A percentile compares a stretch with the other conserved stretches of the same genome.
These are phyloP conservation scores for Ganoderma leucocontextum DNA, from an alignment of 1,284 basidiomycete genomes.

Conservation along the genomic window DNA sequence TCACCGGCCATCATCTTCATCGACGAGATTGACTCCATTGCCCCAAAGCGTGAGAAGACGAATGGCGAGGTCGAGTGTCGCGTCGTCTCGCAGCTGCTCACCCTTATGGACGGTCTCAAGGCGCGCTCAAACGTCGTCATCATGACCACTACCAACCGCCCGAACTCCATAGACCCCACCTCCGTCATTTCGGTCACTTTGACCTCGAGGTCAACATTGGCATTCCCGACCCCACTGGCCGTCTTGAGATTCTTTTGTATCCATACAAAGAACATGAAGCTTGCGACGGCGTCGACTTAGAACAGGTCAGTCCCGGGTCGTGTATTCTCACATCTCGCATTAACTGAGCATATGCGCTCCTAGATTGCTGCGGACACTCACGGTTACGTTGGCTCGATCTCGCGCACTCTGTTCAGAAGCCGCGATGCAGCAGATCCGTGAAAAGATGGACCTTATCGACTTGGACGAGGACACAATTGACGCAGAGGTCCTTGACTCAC, in stretches of 20 bases:
- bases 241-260: constrained; percentile 98
- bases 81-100: constrained; percentile 97
- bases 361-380: too few species aligned
- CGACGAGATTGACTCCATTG: constrained; percentile 99
- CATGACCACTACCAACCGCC: constrained; percentile 99
- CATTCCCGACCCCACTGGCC: constrained; percentile 98
- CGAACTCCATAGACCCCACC: constrained; percentile 99
- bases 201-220: constrained; percentile 99
- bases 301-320: constrained; percentile 68
- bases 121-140: constrained; percentile 99
- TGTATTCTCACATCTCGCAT: not conserved
- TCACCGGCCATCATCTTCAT: constrained; percentile 99
- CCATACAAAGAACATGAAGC: constrained; percentile 99
- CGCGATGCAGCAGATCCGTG: too few species aligned
- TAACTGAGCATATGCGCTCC: not conserved
- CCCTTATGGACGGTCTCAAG: constrained; percentile 99
- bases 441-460: too few species aligned
- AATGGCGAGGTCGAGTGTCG: too few species aligned
- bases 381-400: too few species aligned
- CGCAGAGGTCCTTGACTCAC: too few species aligned
- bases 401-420: too few species aligned
- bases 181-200: constrained; percentile 98
- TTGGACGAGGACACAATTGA: too few species aligned
- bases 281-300: constrained; percentile 98
- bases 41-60: too few species aligned